These are phyloP conservation scores for Lecanoromycetidae sp. DNA, from an alignment of 2,329 filamentous ascomycete species.

Conservation along the genomic window DNA sequence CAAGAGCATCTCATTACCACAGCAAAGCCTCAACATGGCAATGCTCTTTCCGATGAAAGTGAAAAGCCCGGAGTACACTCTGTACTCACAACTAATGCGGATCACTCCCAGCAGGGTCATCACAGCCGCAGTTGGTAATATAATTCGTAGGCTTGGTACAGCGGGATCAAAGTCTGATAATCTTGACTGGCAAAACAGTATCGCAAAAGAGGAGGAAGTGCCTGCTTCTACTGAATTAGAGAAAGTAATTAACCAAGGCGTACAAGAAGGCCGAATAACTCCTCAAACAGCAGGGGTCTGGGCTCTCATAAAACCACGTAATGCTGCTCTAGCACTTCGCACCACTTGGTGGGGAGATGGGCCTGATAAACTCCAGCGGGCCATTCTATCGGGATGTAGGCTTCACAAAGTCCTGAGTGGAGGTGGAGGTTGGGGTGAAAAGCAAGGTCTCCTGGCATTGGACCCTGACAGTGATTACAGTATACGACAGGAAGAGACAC, in stretches of 20 bases:
- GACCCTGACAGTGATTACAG: constrained; percentile 53
- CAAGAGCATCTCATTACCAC: background rate
- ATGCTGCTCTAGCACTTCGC: too few species aligned
- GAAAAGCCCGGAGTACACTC: background rate
- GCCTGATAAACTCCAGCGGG: constrained; percentile 29
- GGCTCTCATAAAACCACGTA: constrained; percentile 16
- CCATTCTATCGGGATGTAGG: constrained; percentile 34
- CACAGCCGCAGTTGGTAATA: constrained; percentile 61
- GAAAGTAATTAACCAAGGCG: background rate
- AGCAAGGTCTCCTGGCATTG: constrained; percentile 65
- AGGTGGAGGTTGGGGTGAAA: constrained; percentile 73
- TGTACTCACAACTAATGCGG: constrained; percentile 38
- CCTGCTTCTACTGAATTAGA: constrained; percentile 45
- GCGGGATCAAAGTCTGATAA: constrained; percentile 49
- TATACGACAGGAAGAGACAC: constrained; percentile 16
- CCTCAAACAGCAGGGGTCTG: constrained; percentile 9
- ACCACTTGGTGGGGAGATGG: background rate
- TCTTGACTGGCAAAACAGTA: too few species aligned
- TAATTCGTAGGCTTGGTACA: constrained; percentile 52
- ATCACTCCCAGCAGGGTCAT: constrained; percentile 53
- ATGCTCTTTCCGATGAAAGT: background rate
- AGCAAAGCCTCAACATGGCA: constrained; percentile 7
- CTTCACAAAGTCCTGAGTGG: constrained; percentile 54
- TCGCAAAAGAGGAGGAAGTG: constrained; percentile 51
- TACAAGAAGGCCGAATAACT: background rate